Evolutionary conservation across 495 filamentous ascomycete species (phyloP), one percentile per base, ranked within the genome.

Genomic region (Penicillium argentinense): DNA sequence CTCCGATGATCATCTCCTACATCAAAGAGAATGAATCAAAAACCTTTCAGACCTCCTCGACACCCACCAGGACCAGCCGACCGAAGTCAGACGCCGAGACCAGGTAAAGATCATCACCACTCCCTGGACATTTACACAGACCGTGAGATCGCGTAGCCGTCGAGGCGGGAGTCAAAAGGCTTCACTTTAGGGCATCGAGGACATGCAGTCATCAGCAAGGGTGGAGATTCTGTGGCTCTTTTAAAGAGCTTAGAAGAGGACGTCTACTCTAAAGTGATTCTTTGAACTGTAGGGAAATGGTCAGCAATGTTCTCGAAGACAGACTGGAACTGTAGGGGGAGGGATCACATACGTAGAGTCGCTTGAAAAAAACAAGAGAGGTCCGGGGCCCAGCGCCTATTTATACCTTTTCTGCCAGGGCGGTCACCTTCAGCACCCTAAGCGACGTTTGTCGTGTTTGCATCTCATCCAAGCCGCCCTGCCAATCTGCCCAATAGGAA

Each of bases 191-290:
- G 79, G 80, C 76, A 75, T 71, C 74, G 80, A 79, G 80, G 79
- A 79, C 77, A 76, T 76, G 62, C 44, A 69, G 73, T 86, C 82
- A 86, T 86, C 82, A 79, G 76, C 81, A 82, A 83, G 83, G 83
- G 77, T 84, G 77, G 75, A 79, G 78, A 80, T 78, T 82, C 78
- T 85, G 82, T 82, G 76, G 83, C 83, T 85, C 72, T 74, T 84
- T 79, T 87, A 79, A 80, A 84, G 75, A 86, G 83, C 78, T 82
- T 80, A 87, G 81, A 81, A 78, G 75, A 59, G 78, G 81, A 86
- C 83, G 78, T 86, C 74, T 83, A 87, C 85, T 89, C 85, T 88
- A 88, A 89, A 88, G 85, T 87, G 86, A 89, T 89, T 87, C 84
- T 88, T 83, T 83, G 80, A 83, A 80, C 77, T 80, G 75, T 64